A percentile compares a stretch with the other conserved stretches of the same genome.
These are phyloP conservation scores for Penicillium pulvis DNA, from an alignment of 495 filamentous ascomycete genomes.

Conservation along the genomic window DNA sequence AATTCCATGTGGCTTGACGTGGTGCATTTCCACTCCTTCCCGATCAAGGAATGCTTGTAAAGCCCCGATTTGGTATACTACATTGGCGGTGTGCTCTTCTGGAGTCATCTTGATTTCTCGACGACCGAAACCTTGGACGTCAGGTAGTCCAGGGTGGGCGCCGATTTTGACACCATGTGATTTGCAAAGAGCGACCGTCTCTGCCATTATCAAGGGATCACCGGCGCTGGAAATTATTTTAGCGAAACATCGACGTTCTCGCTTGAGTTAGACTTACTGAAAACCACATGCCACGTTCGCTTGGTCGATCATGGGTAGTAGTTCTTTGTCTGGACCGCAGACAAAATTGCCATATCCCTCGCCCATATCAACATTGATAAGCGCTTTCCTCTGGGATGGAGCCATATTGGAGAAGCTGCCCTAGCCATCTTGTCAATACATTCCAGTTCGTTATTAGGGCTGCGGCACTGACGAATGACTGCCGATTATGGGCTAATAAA, in stretches of 20 bases:
- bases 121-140: conserved; percentile 63
- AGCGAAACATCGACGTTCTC: neutral
- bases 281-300: conserved; percentile 68
- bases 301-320: conserved; percentile 59
- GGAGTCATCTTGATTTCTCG: conserved; percentile 56
- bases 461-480: too few species aligned
- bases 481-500: too few species aligned
- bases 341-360: conserved; percentile 53
- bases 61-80: conserved; percentile 62
- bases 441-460: too few species aligned
- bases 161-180: conserved; percentile 54
- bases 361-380: conserved; percentile 56
- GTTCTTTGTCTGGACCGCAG: conserved; percentile 56
- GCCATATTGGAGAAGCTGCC: neutral
- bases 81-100: conserved; percentile 58
- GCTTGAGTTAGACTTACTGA: conserved; percentile 27
- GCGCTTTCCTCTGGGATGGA: conserved; percentile 32
- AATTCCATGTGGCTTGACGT: conserved; percentile 62
- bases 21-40: conserved; percentile 56
- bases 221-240: conserved; percentile 29
- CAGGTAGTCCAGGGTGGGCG: conserved; percentile 63
- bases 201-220: conserved; percentile 61
- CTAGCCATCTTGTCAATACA: too few species aligned
- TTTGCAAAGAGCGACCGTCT: conserved; percentile 59
- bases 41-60: conserved; percentile 57